phyloP scores from a whole-genome alignment of 1,284 basidiomycete species.

The Tilletia indica region DNA sequence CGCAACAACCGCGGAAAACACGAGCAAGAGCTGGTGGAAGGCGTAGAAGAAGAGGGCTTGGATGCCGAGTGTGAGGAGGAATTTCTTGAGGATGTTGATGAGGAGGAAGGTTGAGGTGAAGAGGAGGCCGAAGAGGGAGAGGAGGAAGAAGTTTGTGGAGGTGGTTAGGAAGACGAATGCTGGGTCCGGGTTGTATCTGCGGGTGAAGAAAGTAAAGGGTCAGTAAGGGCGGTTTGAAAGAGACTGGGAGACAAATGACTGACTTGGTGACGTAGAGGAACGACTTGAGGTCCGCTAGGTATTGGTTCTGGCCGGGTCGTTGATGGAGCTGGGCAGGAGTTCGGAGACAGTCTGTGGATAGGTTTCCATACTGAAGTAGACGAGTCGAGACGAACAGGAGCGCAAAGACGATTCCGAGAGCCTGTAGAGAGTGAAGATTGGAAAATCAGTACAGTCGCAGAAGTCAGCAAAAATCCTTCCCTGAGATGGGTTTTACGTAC shows the following conservation, averaged over 20 bases:
- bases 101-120: conserved; percentile 16
- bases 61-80: conserved; percentile 32
- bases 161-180: conserved; percentile 37
- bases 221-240: no score
- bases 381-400: conserved; percentile 35
- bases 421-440: background rate
- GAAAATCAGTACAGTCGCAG: no score
- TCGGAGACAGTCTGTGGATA: conserved; percentile 35
- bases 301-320: conserved; percentile 28
- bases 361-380: conserved; percentile 37
- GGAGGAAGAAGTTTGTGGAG: conserved; percentile 34
- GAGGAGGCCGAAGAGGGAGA: conserved; percentile 34
- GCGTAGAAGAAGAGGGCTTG: conserved; percentile 45
- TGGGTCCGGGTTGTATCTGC: conserved; percentile 36
- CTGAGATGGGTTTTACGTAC: background rate
- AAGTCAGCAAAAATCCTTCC: no score
- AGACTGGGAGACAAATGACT: background rate
- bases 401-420: conserved; percentile 24
- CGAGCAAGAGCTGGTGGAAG: conserved; percentile 16
- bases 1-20: background rate
- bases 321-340: conserved; percentile 27
- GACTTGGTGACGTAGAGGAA: conserved; percentile 46
- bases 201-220: background rate
- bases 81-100: conserved; percentile 18
- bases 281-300: conserved; percentile 30